A percentile compares a stretch with the other conserved stretches of the same genome.
Conservation (phyloP, 169 alveolate species). For the Cyclospora cayetanensis region DNA sequence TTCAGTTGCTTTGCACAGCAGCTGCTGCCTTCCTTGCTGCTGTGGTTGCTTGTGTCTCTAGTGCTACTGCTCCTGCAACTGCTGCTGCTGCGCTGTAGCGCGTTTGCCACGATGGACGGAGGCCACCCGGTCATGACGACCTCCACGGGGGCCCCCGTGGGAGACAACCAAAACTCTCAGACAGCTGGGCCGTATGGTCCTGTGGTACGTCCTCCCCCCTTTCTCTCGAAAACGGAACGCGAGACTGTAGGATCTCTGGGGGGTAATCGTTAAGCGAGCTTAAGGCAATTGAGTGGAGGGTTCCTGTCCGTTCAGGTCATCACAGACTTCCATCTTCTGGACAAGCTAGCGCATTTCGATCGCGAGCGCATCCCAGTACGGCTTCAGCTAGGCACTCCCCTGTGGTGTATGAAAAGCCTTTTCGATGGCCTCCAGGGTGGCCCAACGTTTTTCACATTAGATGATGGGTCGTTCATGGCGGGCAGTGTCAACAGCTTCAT, state of each 20-base stretch:
- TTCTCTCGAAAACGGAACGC: background rate
- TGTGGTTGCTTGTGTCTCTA: no score
- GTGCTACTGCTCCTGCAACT: no score
- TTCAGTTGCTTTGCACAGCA: no score
- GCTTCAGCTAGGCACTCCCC: no score
- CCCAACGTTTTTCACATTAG: no score
- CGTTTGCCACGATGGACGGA: no score
- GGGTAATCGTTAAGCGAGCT: background rate
- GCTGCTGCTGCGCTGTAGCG: no score
- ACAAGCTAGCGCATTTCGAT: constrained; percentile 86
- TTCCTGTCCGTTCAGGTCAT: constrained; percentile 63
- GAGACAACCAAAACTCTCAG: constrained; percentile 83
- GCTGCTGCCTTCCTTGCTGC: no score
- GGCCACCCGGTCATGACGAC: constrained; percentile 80
- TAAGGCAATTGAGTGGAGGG: background rate
- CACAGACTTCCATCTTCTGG: constrained; percentile 82
- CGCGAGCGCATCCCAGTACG: constrained; percentile 86
- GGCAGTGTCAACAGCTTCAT: no score
- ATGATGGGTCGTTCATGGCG: no score
- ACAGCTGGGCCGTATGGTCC: constrained; percentile 89
- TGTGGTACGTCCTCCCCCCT: constrained; percentile 23
- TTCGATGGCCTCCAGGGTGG: no score
- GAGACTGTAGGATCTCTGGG: background rate
- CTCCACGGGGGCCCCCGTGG: constrained; percentile 83
- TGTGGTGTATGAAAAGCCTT: no score